Evolutionary conservation across 1,139 yeast species (phyloP).

Genomic region (Pneumocystis wakefieldiae): DNA sequence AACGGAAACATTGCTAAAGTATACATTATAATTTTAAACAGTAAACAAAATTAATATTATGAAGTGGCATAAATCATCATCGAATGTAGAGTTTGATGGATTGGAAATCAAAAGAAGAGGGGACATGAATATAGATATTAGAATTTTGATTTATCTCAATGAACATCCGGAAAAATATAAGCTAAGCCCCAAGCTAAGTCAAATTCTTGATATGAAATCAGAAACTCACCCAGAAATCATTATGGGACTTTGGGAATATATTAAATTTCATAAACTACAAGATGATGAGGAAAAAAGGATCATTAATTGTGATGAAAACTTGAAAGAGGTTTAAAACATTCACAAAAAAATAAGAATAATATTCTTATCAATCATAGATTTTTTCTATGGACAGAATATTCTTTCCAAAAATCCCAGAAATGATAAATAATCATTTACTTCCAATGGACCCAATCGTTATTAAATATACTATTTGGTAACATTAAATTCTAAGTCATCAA

Average conservation of each 20-base stretch:
- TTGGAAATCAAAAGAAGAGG: slow-evolving; percentile 77
- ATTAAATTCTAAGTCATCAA: slow-evolving; percentile 35
- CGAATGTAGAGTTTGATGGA: slow-evolving; percentile 57
- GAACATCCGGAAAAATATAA: slow-evolving; percentile 51
- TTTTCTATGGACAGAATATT: slow-evolving; percentile 30
- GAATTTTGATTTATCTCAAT: slow-evolving; percentile 67
- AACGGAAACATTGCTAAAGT: slow-evolving; percentile 38
- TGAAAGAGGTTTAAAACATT: slow-evolving; percentile 42
- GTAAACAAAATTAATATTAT: slow-evolving; percentile 23
- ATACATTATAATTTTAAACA: slow-evolving; percentile 38
- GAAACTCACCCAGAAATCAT: slow-evolving; percentile 79
- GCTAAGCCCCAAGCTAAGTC: slow-evolving; percentile 49
- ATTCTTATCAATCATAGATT: neutral
- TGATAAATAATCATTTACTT: slow-evolving; percentile 44
- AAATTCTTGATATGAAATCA: slow-evolving; percentile 45
- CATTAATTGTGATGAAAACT: slow-evolving; percentile 53
- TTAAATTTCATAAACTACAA: slow-evolving; percentile 55
- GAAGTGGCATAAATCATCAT: slow-evolving; percentile 18
- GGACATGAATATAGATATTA: slow-evolving; percentile 45
- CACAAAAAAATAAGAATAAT: slow-evolving; percentile 20
- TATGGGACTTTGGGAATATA: slow-evolving; percentile 76
- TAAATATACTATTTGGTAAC: slow-evolving; percentile 47
- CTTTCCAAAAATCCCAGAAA: slow-evolving; percentile 61
- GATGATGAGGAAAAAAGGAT: slow-evolving; percentile 40
- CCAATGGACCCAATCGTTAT: slow-evolving; percentile 64